Conservation (phyloP, 1,139 yeast genomes). For the Magnusiomyces tetraspermus region DNA sequence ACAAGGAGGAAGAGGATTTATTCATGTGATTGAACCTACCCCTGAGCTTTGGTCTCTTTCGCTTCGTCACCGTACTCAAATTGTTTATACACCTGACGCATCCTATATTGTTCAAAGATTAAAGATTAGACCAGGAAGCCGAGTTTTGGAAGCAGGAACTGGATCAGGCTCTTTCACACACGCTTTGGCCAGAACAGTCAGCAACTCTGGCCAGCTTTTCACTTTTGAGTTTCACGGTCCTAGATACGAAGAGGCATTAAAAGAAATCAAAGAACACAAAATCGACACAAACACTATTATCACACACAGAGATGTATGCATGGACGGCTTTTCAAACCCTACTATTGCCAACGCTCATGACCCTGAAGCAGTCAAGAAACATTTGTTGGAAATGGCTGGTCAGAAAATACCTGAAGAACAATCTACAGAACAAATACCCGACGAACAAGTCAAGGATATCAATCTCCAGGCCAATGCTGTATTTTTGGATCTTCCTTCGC, state of each 20-base stretch:
- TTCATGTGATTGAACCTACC: constrained; percentile 81
- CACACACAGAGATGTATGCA: constrained; percentile 90
- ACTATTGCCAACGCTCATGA: constrained; percentile 30
- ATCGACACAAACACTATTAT: constrained; percentile 44
- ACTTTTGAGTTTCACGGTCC: constrained; percentile 89
- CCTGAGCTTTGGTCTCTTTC: constrained; percentile 95
- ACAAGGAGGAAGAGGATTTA: constrained; percentile 34
- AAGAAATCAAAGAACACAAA: constrained; percentile 68
- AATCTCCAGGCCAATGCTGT: constrained; percentile 55
- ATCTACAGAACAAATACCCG: background rate
- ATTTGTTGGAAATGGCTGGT: background rate
- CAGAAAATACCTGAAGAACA: background rate
- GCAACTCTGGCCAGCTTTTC: constrained; percentile 52
- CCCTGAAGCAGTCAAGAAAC: constrained; percentile 2
- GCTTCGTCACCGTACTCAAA: constrained; percentile 93
- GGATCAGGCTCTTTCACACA: constrained; percentile 96
- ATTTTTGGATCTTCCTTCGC: constrained; percentile 89
- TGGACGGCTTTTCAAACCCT: constrained; percentile 55
- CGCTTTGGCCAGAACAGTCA: constrained; percentile 75
- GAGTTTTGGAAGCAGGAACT: constrained; percentile 94
- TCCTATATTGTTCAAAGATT: constrained; percentile 80
- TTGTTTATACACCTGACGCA: constrained; percentile 93
- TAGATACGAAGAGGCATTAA: constrained; percentile 66
- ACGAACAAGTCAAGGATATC: constrained; percentile 29
- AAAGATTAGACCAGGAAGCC: constrained; percentile 60